Percentiles rank a stretch among this genome's conserved stretches.
Conservation (phyloP, 495 filamentous ascomycete genomes). For the Chaetomidium leptoderma region DNA sequence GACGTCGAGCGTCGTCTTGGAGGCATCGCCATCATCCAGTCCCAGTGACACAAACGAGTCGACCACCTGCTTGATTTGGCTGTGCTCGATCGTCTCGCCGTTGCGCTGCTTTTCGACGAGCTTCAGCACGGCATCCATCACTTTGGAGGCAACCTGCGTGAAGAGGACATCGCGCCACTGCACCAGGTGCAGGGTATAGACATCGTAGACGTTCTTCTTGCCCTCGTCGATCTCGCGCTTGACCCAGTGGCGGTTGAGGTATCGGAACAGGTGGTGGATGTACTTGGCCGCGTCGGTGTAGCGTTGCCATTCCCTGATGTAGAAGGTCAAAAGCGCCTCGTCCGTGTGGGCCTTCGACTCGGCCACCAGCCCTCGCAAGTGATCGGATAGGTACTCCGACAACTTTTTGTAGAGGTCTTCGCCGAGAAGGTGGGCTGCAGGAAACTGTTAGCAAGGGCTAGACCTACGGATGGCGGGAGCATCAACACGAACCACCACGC, state of each 20-base stretch:
- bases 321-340: constrained; percentile 88
- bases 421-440: constrained; percentile 79
- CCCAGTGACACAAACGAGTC: constrained; percentile 95
- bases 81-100: constrained; percentile 96
- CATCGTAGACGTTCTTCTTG: constrained; percentile 97
- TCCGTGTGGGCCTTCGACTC: constrained; percentile 74
- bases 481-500: constrained; percentile 65
- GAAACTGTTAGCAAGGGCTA: constrained; percentile 25
- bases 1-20: constrained; percentile 91
- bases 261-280: constrained; percentile 94
- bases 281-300: constrained; percentile 95
- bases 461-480: neutral
- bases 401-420: constrained; percentile 95
- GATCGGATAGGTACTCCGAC: constrained; percentile 71
- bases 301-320: constrained; percentile 92
- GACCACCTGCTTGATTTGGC: constrained; percentile 94
- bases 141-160: constrained; percentile 69
- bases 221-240: constrained; percentile 98
- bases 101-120: constrained; percentile 97
- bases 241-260: constrained; percentile 98
- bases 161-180: constrained; percentile 94
- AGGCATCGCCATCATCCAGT: constrained; percentile 86
- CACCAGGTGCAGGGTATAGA: constrained; percentile 93
- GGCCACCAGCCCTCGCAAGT: constrained; percentile 62
- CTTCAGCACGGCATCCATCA: constrained; percentile 92